Conservation (phyloP, 805 yeast species). For the Candida berthetii region DNA sequence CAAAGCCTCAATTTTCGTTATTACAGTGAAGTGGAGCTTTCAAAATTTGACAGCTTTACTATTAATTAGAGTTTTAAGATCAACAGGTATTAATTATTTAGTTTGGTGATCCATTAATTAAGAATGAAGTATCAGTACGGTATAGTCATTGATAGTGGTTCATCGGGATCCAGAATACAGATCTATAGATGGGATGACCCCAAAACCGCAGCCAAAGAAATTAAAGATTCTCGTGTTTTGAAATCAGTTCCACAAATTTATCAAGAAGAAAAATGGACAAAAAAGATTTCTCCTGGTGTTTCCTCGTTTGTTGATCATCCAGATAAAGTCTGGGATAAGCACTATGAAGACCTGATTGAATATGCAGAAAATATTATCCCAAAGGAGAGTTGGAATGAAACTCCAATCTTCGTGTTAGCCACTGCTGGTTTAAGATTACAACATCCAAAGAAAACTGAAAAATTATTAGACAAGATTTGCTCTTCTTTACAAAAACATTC, state of each 20-base stretch:
- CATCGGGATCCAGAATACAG: slow-evolving; percentile 88
- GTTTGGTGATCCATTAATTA: too few relatives aligned
- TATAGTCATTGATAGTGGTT: slow-evolving; percentile 90
- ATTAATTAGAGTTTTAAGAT: too few relatives aligned
- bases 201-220: slow-evolving; percentile 21
- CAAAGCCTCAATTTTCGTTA: too few relatives aligned
- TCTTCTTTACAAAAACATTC: slow-evolving; percentile 44
- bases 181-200: slow-evolving; percentile 76
- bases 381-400: slow-evolving; percentile 42
- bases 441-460: slow-evolving; percentile 43
- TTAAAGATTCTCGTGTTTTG: slow-evolving; percentile 22
- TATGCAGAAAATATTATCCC: slow-evolving; percentile 76
- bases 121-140: slow-evolving; percentile 50
- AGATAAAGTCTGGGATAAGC: slow-evolving; percentile 60
- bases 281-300: slow-evolving; percentile 78
- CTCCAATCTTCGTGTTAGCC: slow-evolving; percentile 88
- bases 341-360: slow-evolving; percentile 56
- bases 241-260: slow-evolving; percentile 62
- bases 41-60: too few relatives aligned
- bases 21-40: too few relatives aligned
- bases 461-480: slow-evolving; percentile 59
- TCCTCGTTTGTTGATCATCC: slow-evolving; percentile 57
- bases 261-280: slow-evolving; percentile 63
- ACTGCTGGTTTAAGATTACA: slow-evolving; percentile 96
- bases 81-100: too few relatives aligned